phyloP scores from a whole-genome alignment of 1,284 basidiomycete species.

The Cutaneotrichosporon spelunceum region DNA sequence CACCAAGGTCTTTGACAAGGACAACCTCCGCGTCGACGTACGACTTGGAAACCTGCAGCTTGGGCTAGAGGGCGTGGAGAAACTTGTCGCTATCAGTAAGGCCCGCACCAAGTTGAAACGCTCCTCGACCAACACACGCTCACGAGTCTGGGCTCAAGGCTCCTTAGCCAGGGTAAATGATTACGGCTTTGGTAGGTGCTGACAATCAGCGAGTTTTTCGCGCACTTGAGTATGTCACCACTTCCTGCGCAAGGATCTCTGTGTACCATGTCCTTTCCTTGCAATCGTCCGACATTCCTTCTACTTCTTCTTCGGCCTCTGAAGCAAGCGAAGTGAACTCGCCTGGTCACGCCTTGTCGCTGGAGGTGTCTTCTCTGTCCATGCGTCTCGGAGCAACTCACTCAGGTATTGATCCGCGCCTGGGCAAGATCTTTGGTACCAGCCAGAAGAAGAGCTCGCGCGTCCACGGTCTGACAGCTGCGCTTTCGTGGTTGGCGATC shows the following conservation, averaged over 20 bases:
- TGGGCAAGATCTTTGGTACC: constrained; percentile 42
- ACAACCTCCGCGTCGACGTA: constrained; percentile 34
- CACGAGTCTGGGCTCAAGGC: constrained; percentile 14
- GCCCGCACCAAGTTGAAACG: constrained; percentile 2
- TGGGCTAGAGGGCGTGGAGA: constrained; percentile 31
- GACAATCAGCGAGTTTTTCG: constrained; percentile 37
- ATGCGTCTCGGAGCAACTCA: constrained; percentile 35
- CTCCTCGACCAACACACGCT: not conserved
- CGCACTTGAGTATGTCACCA: constrained; percentile 33
- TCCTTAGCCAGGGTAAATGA: constrained; percentile 25
- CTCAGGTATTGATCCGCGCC: constrained; percentile 37
- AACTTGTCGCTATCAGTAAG: constrained; percentile 25
- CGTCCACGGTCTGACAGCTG: constrained; percentile 36
- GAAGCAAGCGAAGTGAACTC: not conserved
- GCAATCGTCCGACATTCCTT: constrained; percentile 6
- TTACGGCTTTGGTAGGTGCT: constrained; percentile 4
- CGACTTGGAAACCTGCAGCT: constrained; percentile 31
- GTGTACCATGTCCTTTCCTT: constrained; percentile 22
- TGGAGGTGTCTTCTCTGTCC: constrained; percentile 30
- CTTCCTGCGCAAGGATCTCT: constrained; percentile 28
- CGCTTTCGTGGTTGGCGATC: constrained; percentile 33
- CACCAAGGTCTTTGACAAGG: constrained; percentile 35
- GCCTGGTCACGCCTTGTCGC: constrained; percentile 29
- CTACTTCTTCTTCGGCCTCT: not conserved
- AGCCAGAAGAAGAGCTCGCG: constrained; percentile 31